phyloP scores from a whole-genome alignment of 306 rosid genomes.

The Cucurbita maxima region DNA sequence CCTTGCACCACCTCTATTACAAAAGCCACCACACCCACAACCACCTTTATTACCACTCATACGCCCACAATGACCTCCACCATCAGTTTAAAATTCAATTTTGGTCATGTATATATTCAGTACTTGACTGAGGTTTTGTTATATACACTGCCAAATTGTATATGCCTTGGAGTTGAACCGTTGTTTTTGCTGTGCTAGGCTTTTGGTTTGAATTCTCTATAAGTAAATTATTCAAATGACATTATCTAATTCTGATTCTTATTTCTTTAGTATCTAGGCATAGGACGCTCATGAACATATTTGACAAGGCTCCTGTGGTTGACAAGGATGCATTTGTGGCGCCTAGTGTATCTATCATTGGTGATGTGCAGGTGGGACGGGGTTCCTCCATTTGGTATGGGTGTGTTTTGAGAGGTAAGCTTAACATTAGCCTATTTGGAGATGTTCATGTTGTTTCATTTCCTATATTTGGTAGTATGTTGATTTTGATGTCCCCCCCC shows the following conservation, averaged over 20 bases:
- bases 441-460: neutral
- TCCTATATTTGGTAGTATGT: neutral
- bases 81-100: neutral
- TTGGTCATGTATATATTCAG: neutral
- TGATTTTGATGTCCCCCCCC: neutral
- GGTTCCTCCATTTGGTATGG: slow-evolving; percentile 91
- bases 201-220: neutral
- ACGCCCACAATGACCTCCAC: neutral
- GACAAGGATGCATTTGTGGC: slow-evolving; percentile 84
- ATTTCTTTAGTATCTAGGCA: slow-evolving; percentile 60
- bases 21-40: too few species aligned
- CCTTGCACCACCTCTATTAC: too few species aligned
- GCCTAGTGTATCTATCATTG: slow-evolving; percentile 72
- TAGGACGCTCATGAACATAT: slow-evolving; percentile 80
- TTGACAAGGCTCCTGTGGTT: slow-evolving; percentile 55
- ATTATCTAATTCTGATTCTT: neutral
- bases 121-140: neutral
- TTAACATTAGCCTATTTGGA: neutral
- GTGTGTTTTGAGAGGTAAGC: slow-evolving; percentile 79
- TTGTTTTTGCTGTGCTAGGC: neutral
- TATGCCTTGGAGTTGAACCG: neutral
- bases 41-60: too few species aligned
- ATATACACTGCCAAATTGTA: neutral
- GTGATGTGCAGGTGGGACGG: slow-evolving; percentile 63
- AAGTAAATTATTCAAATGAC: neutral